Base-by-base conservation (phyloP, 345 rosid genomes). In the Clarkia xantiana region DNA sequence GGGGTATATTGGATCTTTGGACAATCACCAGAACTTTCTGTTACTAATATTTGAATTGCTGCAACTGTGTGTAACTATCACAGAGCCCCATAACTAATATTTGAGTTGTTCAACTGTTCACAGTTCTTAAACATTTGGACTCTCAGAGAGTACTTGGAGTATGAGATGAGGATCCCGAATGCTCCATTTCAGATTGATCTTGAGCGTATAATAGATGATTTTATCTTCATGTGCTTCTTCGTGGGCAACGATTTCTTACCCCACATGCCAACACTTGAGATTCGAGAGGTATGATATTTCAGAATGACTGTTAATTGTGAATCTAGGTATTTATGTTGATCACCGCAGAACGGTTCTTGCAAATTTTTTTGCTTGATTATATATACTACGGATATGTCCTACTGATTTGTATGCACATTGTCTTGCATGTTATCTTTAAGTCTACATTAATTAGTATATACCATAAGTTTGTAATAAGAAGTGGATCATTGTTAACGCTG, bases 191-290 rank as follows among this genome's bases (percentile, higher is more conserved):
- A 68, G 66, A 71, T 79, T 55, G 71, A 71, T 67, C 45, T 86
- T 19, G 96, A 91, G 57, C 70, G 88, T 55, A 65, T 82, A 47
- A 81, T 84, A 70, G 96, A 91, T 65, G 96, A 91, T 67, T 91
- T 91, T 66, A 72, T 91, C 65, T 91, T 91, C 76, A 86, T 91
- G 47, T 86, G 98, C 64, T 86, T 91, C 70, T 91, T 91, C 18
- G 98, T 86, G 58, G 98, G 98, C 55, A 91, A 91, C 63, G 98
- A 91, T 73, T 91, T 91, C 59, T 65, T 91, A 64, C 98, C 98
- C 20, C 96, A 86, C 67, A 91, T 91, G 98, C 98, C 98, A n/a
- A 86, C 98, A 0, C 53, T 91, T 55, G 98, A 91, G 75, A 91
- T 91, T 67, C 87, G 86, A 1, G 98, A 91, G 98, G 98, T 91